These are phyloP conservation scores for Geotrichum europaeum DNA, from an alignment of 1,139 yeast species.

Conservation along the genomic window DNA sequence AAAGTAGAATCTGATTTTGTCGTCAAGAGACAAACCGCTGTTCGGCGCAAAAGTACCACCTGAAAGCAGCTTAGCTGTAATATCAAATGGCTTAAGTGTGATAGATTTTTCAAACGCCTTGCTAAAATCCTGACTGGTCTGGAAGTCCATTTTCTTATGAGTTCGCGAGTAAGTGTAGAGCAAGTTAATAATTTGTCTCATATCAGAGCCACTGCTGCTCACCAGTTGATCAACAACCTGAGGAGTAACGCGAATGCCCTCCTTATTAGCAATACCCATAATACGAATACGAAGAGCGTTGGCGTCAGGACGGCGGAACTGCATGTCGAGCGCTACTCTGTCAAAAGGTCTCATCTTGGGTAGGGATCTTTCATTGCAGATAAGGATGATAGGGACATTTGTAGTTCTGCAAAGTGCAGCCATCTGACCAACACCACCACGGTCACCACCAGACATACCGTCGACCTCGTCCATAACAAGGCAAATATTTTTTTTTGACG, in stretches of 20 bases:
- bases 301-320: slow-evolving; percentile 85
- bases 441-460: slow-evolving; percentile 98
- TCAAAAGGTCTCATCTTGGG: slow-evolving; percentile 98
- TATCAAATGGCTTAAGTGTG: slow-evolving; percentile 89
- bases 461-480: slow-evolving; percentile 98
- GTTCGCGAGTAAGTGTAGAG: slow-evolving; percentile 71
- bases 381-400: slow-evolving; percentile 80
- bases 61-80: slow-evolving; percentile 62
- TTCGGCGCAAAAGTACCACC: slow-evolving; percentile 55
- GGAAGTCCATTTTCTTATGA: slow-evolving; percentile 60
- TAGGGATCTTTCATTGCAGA: slow-evolving; percentile 85
- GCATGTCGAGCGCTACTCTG: slow-evolving; percentile 71
- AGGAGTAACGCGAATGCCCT: slow-evolving; percentile 73
- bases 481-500: slow-evolving; percentile 51
- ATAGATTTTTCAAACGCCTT: slow-evolving; percentile 83
- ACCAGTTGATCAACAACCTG: slow-evolving; percentile 78
- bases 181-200: slow-evolving; percentile 87
- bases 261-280: slow-evolving; percentile 86
- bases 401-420: slow-evolving; percentile 83
- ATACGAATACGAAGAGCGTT: slow-evolving; percentile 73
- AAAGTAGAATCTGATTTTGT: slow-evolving; percentile 83
- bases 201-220: slow-evolving; percentile 80
- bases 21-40: slow-evolving; percentile 55
- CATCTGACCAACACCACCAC: slow-evolving; percentile 96
- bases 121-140: slow-evolving; percentile 46